Evolutionary conservation across 1,139 yeast genomes (phyloP).

Genomic region (Pichia sp.): DNA sequence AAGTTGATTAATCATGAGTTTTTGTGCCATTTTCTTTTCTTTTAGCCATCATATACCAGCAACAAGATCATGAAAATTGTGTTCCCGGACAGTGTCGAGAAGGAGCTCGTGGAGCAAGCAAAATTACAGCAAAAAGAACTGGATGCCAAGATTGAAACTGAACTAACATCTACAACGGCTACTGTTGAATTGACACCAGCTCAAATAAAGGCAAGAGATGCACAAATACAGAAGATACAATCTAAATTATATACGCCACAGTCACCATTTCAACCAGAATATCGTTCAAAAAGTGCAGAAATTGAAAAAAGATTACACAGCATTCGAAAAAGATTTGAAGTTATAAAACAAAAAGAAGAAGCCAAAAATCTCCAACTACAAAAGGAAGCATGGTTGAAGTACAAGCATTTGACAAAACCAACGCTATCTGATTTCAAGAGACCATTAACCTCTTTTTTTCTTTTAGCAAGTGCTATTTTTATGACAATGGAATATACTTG

Average conservation of each 20-base stretch:
- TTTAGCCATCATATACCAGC: neutral
- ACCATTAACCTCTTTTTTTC: constrained; percentile 25
- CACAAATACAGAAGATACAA: constrained; percentile 15
- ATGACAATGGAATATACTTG: constrained; percentile 26
- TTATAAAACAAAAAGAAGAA: constrained; percentile 21
- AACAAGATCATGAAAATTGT: constrained; percentile 6
- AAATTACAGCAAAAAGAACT: neutral
- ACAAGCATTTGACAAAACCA: constrained; percentile 20
- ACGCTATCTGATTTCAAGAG: constrained; percentile 24
- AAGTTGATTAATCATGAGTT: neutral
- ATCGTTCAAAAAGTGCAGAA: constrained; percentile 24
- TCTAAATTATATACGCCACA: constrained; percentile 24
- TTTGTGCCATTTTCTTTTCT: neutral
- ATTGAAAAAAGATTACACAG: constrained; percentile 24
- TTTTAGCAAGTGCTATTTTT: constrained; percentile 26
- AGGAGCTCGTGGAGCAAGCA: constrained; percentile 9
- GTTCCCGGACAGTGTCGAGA: constrained; percentile 14
- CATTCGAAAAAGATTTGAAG: constrained; percentile 20
- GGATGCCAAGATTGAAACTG: neutral
- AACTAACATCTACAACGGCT: neutral
- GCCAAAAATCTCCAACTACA: constrained; percentile 17
- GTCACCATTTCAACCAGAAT: constrained; percentile 23
- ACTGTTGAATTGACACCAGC: neutral
- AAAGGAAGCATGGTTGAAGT: constrained; percentile 17
- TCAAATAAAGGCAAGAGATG: constrained; percentile 4